Evolutionary conservation across 805 yeast genomes (phyloP), one percentile per base, ranked within the genome.

Genomic region (Wickerhamomyces tratensis): DNA sequence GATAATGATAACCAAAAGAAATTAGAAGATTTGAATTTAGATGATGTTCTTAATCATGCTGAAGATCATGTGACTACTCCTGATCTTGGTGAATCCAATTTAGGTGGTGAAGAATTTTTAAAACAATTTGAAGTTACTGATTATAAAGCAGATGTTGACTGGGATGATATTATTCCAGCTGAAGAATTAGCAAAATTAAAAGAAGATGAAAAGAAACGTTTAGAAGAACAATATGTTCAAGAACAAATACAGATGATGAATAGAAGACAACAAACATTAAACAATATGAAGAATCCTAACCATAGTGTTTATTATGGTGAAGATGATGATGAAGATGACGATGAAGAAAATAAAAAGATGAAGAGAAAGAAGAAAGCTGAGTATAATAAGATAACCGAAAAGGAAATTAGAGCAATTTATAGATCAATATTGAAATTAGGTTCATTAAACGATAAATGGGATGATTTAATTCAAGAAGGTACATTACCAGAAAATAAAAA

Each of bases 81-180:
- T 0, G 98, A 93, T 35, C 63, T 93, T 20, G 98, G 98, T 6
- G 98, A 93, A 56, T 86, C 96, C n/a, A 94, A 93, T 55, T 71
- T 93, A 43, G 99, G 99, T 46, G 96, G 98, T 44, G 99, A 93
- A 62, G 99, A 93, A 65, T 93, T 93, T 58, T 72, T 93, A 65
- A 87, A 79, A 57, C 99, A 93, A 64, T 93, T 93, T 61, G 98
- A 93, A 64, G 98, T 93, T 41, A 93, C 99, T 0, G 98, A 93
- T 60, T 94, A 89, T 62, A 93, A 93, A 67, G 98, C 98, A 1
- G 96, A 91, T 61, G 88, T 91, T 47, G 94, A 88, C 49, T 93
- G 99, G 99, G 98, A 93, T 66, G 99, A 93, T 62, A 93, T 93
- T 52, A 93, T 93, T 54, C 99, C 99, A 0, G 89, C 86, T 49